Evolutionary conservation across 2,329 filamentous ascomycete species (phyloP).

Genomic region (Chaetomium sp.): DNA sequence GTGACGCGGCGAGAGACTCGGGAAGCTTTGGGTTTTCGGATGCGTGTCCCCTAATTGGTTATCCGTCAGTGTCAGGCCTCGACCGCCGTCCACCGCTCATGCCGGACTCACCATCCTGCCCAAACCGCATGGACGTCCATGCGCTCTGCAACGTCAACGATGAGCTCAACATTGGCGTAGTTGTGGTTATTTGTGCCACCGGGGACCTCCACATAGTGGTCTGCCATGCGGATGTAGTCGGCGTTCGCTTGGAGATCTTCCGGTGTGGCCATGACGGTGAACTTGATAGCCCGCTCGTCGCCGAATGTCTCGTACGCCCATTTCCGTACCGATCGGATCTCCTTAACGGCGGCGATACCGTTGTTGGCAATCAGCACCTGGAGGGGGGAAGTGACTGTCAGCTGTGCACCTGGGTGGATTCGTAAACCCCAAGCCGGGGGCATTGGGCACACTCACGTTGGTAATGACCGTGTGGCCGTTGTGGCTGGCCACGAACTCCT

Average conservation of each 20-base stretch:
- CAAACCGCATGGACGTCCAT: slow-evolving; percentile 99
- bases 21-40: slow-evolving; percentile 98
- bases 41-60: slow-evolving; percentile 76
- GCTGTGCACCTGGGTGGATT: background rate
- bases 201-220: slow-evolving; percentile 98
- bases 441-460: slow-evolving; percentile 66
- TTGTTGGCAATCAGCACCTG: slow-evolving; percentile 99
- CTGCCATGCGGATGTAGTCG: slow-evolving; percentile 99
- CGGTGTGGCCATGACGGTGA: slow-evolving; percentile 99
- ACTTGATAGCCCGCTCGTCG: slow-evolving; percentile 96
- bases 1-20: slow-evolving; percentile 91
- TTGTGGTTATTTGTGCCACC: slow-evolving; percentile 99
- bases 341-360: slow-evolving; percentile 98
- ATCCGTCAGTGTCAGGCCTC: background rate
- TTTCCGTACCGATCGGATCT: slow-evolving; percentile 98
- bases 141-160: slow-evolving; percentile 96
- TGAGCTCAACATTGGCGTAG: slow-evolving; percentile 98
- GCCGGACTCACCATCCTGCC: slow-evolving; percentile 82
- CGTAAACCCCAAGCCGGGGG: no score
- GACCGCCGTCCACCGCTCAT: background rate
- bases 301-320: slow-evolving; percentile 99
- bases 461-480: slow-evolving; percentile 98
- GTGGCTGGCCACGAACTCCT: slow-evolving; percentile 89
- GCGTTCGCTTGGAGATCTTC: slow-evolving; percentile 97
- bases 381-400: slow-evolving; percentile 8